Evolutionary conservation across 139 green algal species (phyloP).

Genomic region (Yamagishiella unicocca): DNA sequence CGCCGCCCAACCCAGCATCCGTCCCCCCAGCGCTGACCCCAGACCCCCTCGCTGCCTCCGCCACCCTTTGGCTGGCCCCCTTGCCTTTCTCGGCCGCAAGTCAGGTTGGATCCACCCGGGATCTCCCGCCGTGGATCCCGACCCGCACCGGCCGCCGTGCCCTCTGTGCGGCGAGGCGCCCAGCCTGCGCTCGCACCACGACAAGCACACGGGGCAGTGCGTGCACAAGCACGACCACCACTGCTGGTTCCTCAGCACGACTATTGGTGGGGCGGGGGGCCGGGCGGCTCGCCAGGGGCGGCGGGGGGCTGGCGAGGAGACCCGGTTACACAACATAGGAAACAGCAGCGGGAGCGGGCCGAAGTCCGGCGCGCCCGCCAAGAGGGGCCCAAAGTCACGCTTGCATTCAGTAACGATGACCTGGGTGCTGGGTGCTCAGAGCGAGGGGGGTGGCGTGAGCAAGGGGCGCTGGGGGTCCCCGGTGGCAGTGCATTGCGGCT

Average conservation of each 20-base stretch:
- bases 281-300: background rate
- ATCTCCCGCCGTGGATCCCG: background rate
- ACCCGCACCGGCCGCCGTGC: background rate
- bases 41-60: too few species aligned
- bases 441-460: too few species aligned
- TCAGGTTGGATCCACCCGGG: slow-evolving; percentile 23
- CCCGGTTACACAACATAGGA: too few species aligned
- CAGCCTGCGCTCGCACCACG: slow-evolving; percentile 30
- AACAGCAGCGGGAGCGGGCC: too few species aligned
- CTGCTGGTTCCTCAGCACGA: slow-evolving; percentile 29
- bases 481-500: too few species aligned
- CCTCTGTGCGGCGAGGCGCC: slow-evolving; percentile 20
- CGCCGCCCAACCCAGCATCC: background rate
- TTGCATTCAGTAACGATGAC: too few species aligned
- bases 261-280: slow-evolving; percentile 12
- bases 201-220: slow-evolving; percentile 27
- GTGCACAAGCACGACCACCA: slow-evolving; percentile 47
- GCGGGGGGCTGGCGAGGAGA: too few species aligned
- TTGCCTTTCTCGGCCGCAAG: background rate
- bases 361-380: too few species aligned
- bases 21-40: background rate
- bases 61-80: too few species aligned
- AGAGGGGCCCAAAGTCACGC: too few species aligned
- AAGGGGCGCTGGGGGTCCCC: too few species aligned
- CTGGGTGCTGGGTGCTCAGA: too few species aligned